phyloP scores from a whole-genome alignment of 2,329 filamentous ascomycete species.

The Leptographium lundbergii region DNA sequence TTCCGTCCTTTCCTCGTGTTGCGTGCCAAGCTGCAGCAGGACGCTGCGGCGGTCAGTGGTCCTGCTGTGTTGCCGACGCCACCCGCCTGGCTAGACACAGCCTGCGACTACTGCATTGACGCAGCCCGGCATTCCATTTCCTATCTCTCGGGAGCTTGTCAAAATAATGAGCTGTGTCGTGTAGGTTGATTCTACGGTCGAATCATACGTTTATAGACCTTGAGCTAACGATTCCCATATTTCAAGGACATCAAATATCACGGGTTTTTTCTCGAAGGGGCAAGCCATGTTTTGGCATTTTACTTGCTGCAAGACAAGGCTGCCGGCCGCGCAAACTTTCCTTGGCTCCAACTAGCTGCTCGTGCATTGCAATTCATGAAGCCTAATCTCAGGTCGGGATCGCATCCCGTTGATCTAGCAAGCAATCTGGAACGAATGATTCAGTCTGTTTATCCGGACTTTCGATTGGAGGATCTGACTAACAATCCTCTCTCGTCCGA shows the following conservation, averaged over 20 bases:
- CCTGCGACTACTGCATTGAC: conserved; percentile 10
- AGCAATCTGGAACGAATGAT: conserved; percentile 10
- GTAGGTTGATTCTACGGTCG: background rate
- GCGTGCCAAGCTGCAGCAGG: conserved; percentile 9
- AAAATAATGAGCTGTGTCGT: conserved; percentile 9
- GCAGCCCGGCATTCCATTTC: conserved; percentile 9
- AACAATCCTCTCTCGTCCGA: background rate
- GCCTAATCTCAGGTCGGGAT: background rate
- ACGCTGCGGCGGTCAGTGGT: background rate
- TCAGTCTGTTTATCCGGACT: conserved; percentile 11
- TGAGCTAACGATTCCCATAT: background rate
- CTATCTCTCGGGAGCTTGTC: conserved; percentile 5
- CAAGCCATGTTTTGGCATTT: conserved; percentile 8
- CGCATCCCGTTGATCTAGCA: conserved; percentile 3
- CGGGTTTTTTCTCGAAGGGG: conserved; percentile 12
- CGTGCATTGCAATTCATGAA: conserved; percentile 6
- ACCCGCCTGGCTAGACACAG: conserved; percentile 10
- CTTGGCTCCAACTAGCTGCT: conserved; percentile 9
- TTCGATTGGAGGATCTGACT: conserved; percentile 3
- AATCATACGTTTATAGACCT: background rate
- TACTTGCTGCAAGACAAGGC: conserved; percentile 7
- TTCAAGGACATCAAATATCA: conserved; percentile 7
- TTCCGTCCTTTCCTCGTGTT: conserved; percentile 12
- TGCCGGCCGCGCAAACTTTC: conserved; percentile 3
- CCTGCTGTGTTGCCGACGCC: conserved; percentile 2